Evolutionary conservation across 768 basidiomycete genomes (phyloP), one percentile per base, ranked within the genome.

Genomic region (Tylopilus plumbeoviolaceoides): DNA sequence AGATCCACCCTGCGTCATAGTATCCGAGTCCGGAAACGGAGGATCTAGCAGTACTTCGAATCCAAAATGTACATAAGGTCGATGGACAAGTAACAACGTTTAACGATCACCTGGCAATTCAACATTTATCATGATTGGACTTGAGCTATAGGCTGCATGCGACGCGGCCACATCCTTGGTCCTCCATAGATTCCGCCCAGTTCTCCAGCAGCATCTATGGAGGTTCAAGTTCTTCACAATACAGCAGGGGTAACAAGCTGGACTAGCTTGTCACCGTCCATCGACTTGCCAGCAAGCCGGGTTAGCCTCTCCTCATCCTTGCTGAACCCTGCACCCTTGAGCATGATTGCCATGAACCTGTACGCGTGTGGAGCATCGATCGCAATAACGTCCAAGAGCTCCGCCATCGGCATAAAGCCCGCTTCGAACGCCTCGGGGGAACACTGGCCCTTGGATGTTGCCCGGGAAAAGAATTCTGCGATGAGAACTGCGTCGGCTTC

Each of bases 351-450:
- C 67, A 91, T 84, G 53, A 85, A 80, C 40, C 78, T 68, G 73
- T 87, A 86, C 0, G 93, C 95, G 63, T 85, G 86, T 9, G 95
- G 95, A 43, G 88, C 89, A 67, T 98, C 94, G 60, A 94, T 85
- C 28, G 87, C 85, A 53, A 94, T 80, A 64, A 98, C 94, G 62
- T 93, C 91, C 61, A 98, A 77, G 50, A 85, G 71, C 70, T 92
- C 90, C 25, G 85, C 82, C 47, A 82, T 76, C 1, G 79, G 76
- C 43, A 64, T 65, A 67, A 95, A 84, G 14, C 91, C 91, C 53
- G 85, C 78, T 70, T 91, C 86, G 67, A 97, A 85, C 4, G 79
- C 68, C 5, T 77, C 79, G 5, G 76, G 46, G 1, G 82, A 75
- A 57, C 85, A 83, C 28, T 85, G 72, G 39, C 74, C 75, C 72